Evolutionary conservation across 768 basidiomycete genomes (phyloP).

Genomic region (Termitomyces sp.): DNA sequence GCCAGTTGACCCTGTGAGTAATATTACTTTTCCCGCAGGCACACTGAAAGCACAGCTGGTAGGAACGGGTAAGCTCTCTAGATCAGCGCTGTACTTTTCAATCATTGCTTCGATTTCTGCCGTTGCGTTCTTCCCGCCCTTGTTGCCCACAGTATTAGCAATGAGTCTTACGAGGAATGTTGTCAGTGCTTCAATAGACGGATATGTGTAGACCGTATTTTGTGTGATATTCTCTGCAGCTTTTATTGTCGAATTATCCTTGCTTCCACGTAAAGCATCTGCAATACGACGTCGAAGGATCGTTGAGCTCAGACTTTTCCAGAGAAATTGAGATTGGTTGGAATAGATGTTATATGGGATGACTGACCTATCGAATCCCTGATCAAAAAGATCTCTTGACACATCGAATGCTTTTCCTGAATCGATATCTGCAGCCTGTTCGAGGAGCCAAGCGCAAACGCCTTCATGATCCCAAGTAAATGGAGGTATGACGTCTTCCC

Average conservation of each 20-base stretch:
- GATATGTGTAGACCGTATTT: slow-evolving; percentile 24
- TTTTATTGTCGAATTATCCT: slow-evolving; percentile 9
- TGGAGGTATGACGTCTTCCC: slow-evolving; percentile 19
- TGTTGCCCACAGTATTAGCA: slow-evolving; percentile 1
- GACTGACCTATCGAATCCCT: slow-evolving; percentile 19
- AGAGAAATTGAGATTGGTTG: not conserved
- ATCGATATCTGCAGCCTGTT: slow-evolving; percentile 15
- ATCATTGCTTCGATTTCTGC: slow-evolving; percentile 27
- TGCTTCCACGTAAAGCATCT: slow-evolving; percentile 20
- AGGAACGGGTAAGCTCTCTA: not conserved
- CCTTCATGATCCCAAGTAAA: slow-evolving; percentile 16
- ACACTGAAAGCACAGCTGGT: not conserved
- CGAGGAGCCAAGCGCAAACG: slow-evolving; percentile 21
- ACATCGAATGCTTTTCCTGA: not conserved
- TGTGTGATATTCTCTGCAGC: slow-evolving; percentile 24
- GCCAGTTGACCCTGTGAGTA: slow-evolving; percentile 18
- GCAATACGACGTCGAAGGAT: slow-evolving; percentile 33
- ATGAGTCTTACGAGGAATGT: slow-evolving; percentile 14
- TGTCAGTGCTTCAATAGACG: slow-evolving; percentile 20
- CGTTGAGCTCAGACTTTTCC: slow-evolving; percentile 30
- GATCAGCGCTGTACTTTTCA: slow-evolving; percentile 27
- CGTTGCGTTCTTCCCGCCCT: not conserved
- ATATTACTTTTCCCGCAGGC: slow-evolving; percentile 1
- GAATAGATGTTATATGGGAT: not conserved
- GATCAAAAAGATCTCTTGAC: slow-evolving; percentile 2